Evolutionary conservation across 1,139 yeast species (phyloP), one percentile per base, ranked within the genome.

Genomic region (Ogataea hybrid): DNA sequence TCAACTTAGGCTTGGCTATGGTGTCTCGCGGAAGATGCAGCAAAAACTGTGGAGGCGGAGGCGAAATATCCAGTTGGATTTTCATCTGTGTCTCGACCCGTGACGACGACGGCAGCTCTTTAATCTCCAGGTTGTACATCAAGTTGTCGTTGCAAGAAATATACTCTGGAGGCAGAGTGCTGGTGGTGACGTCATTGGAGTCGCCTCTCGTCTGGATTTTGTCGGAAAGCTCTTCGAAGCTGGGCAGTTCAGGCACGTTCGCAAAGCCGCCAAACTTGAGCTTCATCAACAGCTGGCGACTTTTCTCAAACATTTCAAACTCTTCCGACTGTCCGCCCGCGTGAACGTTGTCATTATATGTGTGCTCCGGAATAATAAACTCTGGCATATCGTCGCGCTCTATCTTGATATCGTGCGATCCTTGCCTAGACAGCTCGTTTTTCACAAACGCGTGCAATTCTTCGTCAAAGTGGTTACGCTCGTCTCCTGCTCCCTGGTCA

Each of bases 11-110:
- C 58, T 89, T 85, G 3, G 96, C 84, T 42, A 92, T 84, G 28
- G 94, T 77, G 60, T 90, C 95, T 41, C 87, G 76, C 1, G 97
- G 95, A 33, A 92, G 65, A 59, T 86, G 92, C 29, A 92, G 64
- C 45, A 87, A 67, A 43, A 73, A 72, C 58, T 86, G 83, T 6
- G 75, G 73, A 5, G 95, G 94, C 9, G 87, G 76, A 2, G 95
- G 96, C 25, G 79, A 71, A 37, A 88, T 68, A 6, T 76, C 64
- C 23, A 92, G 65, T 39, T 77, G 73, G 44, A 92, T 69, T 61
- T 88, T 90, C 59, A 90, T 87, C 66, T 92, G 97, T 16, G 97
- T 92, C 64, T 92, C 98, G 5, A 92, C 97, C 51, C 98, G 76
- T 8, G 96, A 87, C 53, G 80, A 80, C 9, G 75, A 65, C 1